A percentile compares a stretch with the other conserved stretches of the same genome.
Conservation (phyloP, 129 eudicot genomes). For the Arctium minus region DNA sequence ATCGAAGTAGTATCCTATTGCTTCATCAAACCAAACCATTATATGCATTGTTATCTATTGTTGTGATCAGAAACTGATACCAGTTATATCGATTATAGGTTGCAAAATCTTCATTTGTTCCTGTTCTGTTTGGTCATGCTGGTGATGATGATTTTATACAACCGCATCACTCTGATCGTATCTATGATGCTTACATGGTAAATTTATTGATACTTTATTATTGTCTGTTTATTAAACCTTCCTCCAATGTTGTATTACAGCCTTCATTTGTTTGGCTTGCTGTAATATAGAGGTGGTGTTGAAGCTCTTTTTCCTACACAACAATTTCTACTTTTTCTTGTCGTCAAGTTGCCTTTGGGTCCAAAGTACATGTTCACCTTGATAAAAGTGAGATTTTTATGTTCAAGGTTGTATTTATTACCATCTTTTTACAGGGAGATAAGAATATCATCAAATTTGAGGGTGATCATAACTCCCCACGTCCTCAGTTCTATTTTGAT, state of each 20-base stretch:
- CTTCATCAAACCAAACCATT: neutral
- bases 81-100: constrained; percentile 40
- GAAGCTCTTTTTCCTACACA: too few relatives aligned
- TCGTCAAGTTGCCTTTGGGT: neutral
- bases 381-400: neutral
- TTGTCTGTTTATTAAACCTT: neutral
- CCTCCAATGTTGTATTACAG: neutral
- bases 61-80: constrained; percentile 2
- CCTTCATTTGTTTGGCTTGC: neutral
- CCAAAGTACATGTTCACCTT: too few relatives aligned
- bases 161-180: constrained; percentile 91
- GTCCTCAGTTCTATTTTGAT: constrained; percentile 96
- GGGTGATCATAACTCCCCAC: constrained; percentile 97
- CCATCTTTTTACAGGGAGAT: constrained; percentile 65
- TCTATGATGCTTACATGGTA: constrained; percentile 92
- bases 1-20: neutral
- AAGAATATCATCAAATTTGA: constrained; percentile 95
- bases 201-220: neutral
- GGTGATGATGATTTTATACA: constrained; percentile 88
- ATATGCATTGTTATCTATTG: neutral
- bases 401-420: neutral
- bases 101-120: constrained; percentile 86
- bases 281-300: too few relatives aligned
- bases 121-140: constrained; percentile 88
- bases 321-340: neutral